Conservation (phyloP, 2,329 filamentous ascomycete genomes). For the Fusarium longipes region DNA sequence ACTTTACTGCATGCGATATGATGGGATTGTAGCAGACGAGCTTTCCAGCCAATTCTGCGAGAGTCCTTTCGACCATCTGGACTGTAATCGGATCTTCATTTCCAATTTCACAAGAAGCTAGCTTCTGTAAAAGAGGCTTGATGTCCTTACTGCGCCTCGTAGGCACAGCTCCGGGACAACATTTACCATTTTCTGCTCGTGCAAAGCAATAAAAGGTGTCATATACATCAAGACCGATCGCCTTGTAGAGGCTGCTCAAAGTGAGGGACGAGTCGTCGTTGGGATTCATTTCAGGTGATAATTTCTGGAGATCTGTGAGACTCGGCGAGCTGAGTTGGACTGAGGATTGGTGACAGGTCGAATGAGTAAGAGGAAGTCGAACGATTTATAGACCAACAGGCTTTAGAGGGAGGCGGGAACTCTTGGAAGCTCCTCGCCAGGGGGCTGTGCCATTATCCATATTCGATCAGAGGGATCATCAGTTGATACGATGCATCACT, state of each 20-base stretch:
- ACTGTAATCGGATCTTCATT: not conserved
- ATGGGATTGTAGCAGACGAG: not conserved
- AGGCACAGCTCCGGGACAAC: not conserved
- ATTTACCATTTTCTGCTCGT: not conserved
- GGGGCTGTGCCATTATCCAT: conserved; percentile 4
- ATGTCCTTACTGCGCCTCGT: not conserved
- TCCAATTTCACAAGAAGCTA: not conserved
- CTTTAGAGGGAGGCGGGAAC: not conserved
- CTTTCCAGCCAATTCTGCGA: not conserved
- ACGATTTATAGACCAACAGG: not conserved
- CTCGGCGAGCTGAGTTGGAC: no score
- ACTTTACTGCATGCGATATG: not conserved
- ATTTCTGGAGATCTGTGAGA: not conserved
- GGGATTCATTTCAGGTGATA: not conserved
- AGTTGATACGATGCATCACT: not conserved
- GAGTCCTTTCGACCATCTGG: not conserved
- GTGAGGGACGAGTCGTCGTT: not conserved
- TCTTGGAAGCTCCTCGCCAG: not conserved
- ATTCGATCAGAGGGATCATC: not conserved
- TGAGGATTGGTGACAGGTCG: not conserved
- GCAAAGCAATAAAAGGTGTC: not conserved
- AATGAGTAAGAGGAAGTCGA: no score
- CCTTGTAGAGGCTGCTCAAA: conserved; percentile 10
- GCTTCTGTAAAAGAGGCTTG: not conserved
- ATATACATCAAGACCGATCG: not conserved